Percentiles rank a stretch among this genome's conserved stretches.
Evolutionary conservation across 2,329 filamentous ascomycete species (phyloP).

Genomic region (Cytospora mali): DNA sequence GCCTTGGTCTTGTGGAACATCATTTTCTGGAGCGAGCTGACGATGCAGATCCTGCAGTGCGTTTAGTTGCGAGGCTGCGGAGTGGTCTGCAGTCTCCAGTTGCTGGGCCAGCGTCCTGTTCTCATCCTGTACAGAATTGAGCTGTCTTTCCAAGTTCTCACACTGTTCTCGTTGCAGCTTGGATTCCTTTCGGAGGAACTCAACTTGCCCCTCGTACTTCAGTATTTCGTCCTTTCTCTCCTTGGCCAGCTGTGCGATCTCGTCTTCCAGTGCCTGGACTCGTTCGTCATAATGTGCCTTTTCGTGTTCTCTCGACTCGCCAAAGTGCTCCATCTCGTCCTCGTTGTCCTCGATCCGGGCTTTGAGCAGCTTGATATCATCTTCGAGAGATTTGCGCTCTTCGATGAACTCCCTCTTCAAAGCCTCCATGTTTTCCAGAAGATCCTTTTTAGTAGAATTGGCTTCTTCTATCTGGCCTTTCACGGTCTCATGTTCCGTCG

Average conservation of each 20-base stretch:
- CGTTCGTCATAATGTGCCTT: conserved; percentile 70
- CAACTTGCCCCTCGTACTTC: conserved; percentile 63
- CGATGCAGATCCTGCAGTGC: conserved; percentile 61
- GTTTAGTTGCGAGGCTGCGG: conserved; percentile 53
- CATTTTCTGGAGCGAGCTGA: conserved; percentile 57
- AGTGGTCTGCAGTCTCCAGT: conserved; percentile 53
- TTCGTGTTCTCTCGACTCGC: conserved; percentile 82
- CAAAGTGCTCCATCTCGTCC: conserved; percentile 84
- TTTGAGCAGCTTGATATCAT: conserved; percentile 76
- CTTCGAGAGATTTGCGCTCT: conserved; percentile 81
- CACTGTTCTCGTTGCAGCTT: conserved; percentile 62
- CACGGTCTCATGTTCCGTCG: conserved; percentile 61
- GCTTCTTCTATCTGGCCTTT: conserved; percentile 78
- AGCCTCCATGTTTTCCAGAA: conserved; percentile 92
- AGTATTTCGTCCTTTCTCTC: conserved; percentile 59
- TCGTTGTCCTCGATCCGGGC: conserved; percentile 84
- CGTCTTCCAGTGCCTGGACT: conserved; percentile 67
- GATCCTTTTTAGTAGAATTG: conserved; percentile 88
- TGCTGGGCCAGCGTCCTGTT: conserved; percentile 53
- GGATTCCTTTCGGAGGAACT: conserved; percentile 63
- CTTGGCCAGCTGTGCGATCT: conserved; percentile 66
- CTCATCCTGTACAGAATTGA: conserved; percentile 59
- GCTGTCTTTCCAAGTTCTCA: conserved; percentile 59
- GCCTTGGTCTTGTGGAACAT: conserved; percentile 57
- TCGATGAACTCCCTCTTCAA: conserved; percentile 85